These are phyloP conservation scores for Takashimella tepidaria DNA, from an alignment of 1,284 basidiomycete species.

Conservation along the genomic window DNA sequence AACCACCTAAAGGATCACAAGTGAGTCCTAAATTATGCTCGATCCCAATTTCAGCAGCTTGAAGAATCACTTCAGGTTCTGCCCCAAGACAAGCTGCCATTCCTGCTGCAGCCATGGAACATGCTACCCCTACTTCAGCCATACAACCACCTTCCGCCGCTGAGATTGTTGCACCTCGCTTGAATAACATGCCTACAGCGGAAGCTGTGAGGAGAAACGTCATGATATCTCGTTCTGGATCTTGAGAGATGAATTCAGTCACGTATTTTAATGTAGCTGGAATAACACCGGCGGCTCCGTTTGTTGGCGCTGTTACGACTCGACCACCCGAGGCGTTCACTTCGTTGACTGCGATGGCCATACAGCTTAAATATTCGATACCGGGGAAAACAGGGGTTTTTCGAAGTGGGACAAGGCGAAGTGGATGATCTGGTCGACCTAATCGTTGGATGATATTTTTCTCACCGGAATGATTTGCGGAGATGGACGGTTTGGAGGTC, in stretches of 20 bases:
- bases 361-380: slow-evolving; percentile 88
- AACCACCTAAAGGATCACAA: slow-evolving; percentile 86
- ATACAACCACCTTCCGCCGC: slow-evolving; percentile 80
- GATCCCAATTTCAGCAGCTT: slow-evolving; percentile 94
- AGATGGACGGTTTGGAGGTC: slow-evolving; percentile 40
- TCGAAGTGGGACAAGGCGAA: slow-evolving; percentile 75
- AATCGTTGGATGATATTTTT: slow-evolving; percentile 13
- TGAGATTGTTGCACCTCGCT: slow-evolving; percentile 90
- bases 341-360: slow-evolving; percentile 76
- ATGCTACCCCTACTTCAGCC: slow-evolving; percentile 49
- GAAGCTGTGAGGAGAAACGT: slow-evolving; percentile 81
- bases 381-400: slow-evolving; percentile 62
- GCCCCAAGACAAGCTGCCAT: slow-evolving; percentile 91
- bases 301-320: slow-evolving; percentile 80
- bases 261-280: slow-evolving; percentile 61
- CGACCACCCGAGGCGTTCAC: slow-evolving; percentile 88
- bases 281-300: slow-evolving; percentile 68
- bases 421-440: slow-evolving; percentile 59
- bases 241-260: slow-evolving; percentile 33
- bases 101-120: slow-evolving; percentile 60
- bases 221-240: slow-evolving; percentile 52
- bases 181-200: slow-evolving; percentile 94
- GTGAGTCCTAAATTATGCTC: slow-evolving; percentile 79
- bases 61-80: slow-evolving; percentile 51
- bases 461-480: no score